These are phyloP conservation scores for Globisporangium abappressorium DNA, from an alignment of 352 stramenopile genomes.

Conservation along the genomic window DNA sequence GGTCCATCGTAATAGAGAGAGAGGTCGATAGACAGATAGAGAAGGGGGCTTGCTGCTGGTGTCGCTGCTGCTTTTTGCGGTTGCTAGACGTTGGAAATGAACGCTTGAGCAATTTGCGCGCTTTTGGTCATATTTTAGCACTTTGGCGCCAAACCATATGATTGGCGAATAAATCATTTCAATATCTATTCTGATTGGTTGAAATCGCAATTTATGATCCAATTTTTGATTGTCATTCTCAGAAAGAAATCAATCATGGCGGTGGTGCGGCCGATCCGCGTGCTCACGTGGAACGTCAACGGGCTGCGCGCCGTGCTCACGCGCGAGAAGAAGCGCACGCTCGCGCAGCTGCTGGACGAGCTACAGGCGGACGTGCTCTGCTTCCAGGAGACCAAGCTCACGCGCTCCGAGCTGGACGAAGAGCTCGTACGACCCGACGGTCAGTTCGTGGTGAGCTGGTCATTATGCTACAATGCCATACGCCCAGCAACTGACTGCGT, in stretches of 20 bases:
- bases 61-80: background rate
- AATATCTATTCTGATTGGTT: background rate
- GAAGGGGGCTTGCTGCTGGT: background rate
- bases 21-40: background rate
- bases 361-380: constrained; percentile 75
- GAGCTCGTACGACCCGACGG: constrained; percentile 65
- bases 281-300: constrained; percentile 89
- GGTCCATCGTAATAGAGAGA: constrained; percentile 30
- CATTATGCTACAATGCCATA: background rate
- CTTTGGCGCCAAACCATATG: constrained; percentile 25
- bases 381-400: constrained; percentile 87
- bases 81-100: background rate
- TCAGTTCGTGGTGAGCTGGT: constrained; percentile 6
- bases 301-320: constrained; percentile 74
- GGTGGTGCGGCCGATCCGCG: constrained; percentile 28
- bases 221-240: too few species aligned
- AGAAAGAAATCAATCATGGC: background rate
- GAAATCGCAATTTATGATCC: background rate
- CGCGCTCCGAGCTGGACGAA: constrained; percentile 75
- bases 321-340: constrained; percentile 38
- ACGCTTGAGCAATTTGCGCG: background rate
- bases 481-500: background rate
- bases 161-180: constrained; percentile 22
- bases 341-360: constrained; percentile 48
- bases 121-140: too few species aligned